Conservation (phyloP, 306 rosid genomes). For the Gynostemma pentaphyllum region DNA sequence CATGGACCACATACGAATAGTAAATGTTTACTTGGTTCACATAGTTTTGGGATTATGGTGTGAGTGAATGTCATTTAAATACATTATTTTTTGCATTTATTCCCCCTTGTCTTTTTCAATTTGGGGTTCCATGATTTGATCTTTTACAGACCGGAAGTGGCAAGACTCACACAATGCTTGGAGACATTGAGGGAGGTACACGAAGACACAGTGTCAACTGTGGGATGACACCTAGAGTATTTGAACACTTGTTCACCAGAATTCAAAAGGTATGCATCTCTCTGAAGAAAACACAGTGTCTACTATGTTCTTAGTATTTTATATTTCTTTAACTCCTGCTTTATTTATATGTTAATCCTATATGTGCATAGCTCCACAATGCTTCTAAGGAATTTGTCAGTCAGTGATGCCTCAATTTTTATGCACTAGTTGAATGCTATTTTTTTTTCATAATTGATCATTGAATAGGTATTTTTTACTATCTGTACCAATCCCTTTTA, state of each 20-base stretch:
- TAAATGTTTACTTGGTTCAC: neutral
- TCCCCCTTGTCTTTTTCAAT: neutral
- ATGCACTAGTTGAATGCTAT: no score
- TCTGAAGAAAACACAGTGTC: no score
- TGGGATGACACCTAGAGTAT: slow-evolving; percentile 98
- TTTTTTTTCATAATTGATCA: neutral
- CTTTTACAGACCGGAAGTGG: slow-evolving; percentile 87
- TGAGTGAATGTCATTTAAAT: neutral
- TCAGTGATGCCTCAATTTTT: no score
- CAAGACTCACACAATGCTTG: slow-evolving; percentile 98
- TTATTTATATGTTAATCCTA: no score
- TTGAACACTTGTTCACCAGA: slow-evolving; percentile 81
- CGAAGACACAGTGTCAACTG: slow-evolving; percentile 94
- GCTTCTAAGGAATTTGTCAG: no score
- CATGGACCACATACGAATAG: neutral
- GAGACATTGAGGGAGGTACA: slow-evolving; percentile 94
- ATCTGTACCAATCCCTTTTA: neutral
- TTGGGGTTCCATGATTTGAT: neutral
- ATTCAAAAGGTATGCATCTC: slow-evolving; percentile 69
- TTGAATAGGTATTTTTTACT: neutral
- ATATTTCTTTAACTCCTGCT: no score
- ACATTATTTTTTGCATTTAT: neutral
- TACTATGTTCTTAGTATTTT: no score
- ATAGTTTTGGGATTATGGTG: neutral
- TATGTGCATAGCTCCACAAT: no score